Evolutionary conservation across 768 basidiomycete species (phyloP).

Genomic region (Mrakia hoshinonis): DNA sequence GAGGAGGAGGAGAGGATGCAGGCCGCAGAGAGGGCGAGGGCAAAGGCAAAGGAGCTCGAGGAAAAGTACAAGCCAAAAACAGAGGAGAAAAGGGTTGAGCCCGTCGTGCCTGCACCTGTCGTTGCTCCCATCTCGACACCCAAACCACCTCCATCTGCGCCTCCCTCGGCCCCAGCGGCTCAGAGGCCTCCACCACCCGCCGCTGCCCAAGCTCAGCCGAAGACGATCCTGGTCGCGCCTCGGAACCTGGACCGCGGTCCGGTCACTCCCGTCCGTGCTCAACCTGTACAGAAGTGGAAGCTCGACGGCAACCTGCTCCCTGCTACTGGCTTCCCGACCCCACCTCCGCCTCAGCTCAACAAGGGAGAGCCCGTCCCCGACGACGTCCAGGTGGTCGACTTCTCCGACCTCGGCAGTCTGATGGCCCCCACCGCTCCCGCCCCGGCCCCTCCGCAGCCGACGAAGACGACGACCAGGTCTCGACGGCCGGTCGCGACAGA

Average conservation of each 20-base stretch:
- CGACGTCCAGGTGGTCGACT: conserved; percentile 20
- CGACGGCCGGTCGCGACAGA: conserved; percentile 17
- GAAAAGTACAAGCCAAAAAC: conserved; percentile 9
- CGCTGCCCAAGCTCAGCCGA: background rate
- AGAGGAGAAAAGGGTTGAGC: background rate
- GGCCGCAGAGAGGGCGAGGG: conserved; percentile 17
- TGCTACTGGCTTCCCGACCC: background rate
- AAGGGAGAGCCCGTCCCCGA: conserved; percentile 6
- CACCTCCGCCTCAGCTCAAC: conserved; percentile 8
- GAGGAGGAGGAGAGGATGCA: conserved; percentile 26
- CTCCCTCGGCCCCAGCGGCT: no score
- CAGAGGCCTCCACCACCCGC: background rate
- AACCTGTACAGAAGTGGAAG: background rate
- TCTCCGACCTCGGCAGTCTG: conserved; percentile 16
- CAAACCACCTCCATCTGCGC: background rate
- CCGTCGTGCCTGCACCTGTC: background rate
- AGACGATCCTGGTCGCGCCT: background rate
- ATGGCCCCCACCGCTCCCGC: background rate
- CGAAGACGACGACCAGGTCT: background rate
- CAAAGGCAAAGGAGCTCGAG: conserved; percentile 28
- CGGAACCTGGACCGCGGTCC: no score
- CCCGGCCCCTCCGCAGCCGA: background rate
- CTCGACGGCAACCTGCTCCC: conserved; percentile 3
- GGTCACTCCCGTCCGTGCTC: background rate
- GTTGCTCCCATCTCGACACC: background rate